phyloP scores from a whole-genome alignment of 139 green algal species.

The Tetraselmis chui region DNA sequence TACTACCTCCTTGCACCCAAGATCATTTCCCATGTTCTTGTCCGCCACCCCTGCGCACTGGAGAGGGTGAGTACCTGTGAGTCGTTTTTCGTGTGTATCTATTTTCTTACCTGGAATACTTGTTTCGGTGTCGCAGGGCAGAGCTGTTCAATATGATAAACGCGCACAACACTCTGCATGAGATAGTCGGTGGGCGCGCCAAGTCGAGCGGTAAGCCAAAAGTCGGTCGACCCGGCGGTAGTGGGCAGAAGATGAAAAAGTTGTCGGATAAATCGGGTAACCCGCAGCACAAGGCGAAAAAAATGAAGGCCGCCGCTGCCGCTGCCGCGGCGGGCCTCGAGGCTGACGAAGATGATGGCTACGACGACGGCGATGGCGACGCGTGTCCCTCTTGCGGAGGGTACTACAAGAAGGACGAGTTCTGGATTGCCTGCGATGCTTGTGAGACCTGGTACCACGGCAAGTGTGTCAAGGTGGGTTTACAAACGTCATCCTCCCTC shows the following conservation, averaged over 20 bases:
- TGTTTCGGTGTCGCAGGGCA: too few species aligned
- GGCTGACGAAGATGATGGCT: conserved; percentile 22
- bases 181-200: conserved; percentile 61
- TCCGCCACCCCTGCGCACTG: too few species aligned
- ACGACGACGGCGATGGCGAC: conserved; percentile 62
- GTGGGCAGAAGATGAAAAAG: conserved; percentile 9
- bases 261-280: not conserved
- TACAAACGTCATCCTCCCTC: too few species aligned
- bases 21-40: too few species aligned
- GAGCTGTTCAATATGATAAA: conserved; percentile 85
- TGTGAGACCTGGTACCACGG: conserved; percentile 72
- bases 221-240: conserved; percentile 3
- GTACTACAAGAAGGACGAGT: conserved; percentile 62
- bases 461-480: conserved; percentile 44
- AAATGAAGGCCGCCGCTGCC: not conserved
- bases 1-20: too few species aligned
- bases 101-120: too few species aligned
- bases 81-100: too few species aligned
- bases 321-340: not conserved
- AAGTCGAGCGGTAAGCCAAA: conserved; percentile 10
- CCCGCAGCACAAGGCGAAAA: conserved; percentile 8
- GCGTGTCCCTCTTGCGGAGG: conserved; percentile 58
- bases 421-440: conserved; percentile 72
- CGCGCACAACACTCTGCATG: conserved; percentile 76
- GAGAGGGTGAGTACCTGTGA: too few species aligned